Base-by-base conservation (phyloP, 2,329 filamentous ascomycete genomes). In the Graphium sp. region DNA sequence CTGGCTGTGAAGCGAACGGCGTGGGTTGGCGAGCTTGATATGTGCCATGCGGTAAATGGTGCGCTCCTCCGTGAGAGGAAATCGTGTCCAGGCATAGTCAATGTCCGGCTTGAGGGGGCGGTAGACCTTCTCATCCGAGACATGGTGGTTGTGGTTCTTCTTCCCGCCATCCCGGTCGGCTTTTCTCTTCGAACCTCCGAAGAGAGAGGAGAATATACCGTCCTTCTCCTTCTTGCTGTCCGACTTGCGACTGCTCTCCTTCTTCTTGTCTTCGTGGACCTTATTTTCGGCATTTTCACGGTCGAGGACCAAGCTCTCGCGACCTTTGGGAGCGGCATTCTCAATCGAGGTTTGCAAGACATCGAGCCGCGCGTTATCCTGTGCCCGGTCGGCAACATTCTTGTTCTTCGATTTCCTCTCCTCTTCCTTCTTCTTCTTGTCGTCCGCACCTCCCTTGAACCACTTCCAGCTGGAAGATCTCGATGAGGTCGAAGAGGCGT, bases 31-130 rank as follows among this genome's bases (percentile, higher is more conserved):
- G 35, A 98, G 70, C 53, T 98, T 98, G 55, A 95, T 91, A 48
- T 98, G 89, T 12, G 89, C 89, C 82, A 98, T 93, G 35, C 89
- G 74, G 53, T 98, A 98, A 34, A 98, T 98, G 13, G 89, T 89
- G 34, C 89, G 70, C 56, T 98, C 89, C 51, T 95, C 87, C 31
- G 94, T 61, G 30, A 98, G 87, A 9, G 84, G 84, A 45, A 95
- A 98, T 24, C 89, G 67, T 2, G 84, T 89, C 81, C 89, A 98
- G 41, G 84, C 81, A 52, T 93, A 98, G 50, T 95, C 87, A 36
- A 94, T 66, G 45, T 95, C 87, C 5, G 89, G 78, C 38, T 74
- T 76, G 31, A 92, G 58, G 20, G 75, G 64, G 28, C 77, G 74
- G 37, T 72, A 71, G 1, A 66, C 60, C 9, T 76, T 75, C 23